phyloP scores from a whole-genome alignment of 495 filamentous ascomycete genomes.

The Talaromyces trachyspermus region DNA sequence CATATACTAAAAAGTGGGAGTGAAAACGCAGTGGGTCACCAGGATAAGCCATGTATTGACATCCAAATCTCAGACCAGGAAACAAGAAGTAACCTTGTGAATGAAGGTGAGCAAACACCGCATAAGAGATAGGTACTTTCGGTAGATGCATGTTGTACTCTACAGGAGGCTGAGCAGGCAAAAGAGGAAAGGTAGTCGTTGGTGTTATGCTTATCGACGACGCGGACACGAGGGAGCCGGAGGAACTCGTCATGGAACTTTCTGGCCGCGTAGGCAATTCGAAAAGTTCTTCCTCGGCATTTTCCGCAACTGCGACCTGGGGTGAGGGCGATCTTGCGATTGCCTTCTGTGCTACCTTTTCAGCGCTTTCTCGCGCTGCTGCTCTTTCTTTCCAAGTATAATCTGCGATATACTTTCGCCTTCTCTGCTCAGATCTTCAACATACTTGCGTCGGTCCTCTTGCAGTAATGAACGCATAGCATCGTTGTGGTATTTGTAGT shows the following conservation, averaged over 20 bases:
- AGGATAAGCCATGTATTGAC: conserved; percentile 88
- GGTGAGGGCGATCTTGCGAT: conserved; percentile 15
- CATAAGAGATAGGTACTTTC: conserved; percentile 42
- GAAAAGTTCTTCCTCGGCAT: conserved; percentile 18
- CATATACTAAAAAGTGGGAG: conserved; percentile 77
- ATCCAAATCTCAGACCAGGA: conserved; percentile 90
- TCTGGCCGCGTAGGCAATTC: conserved; percentile 11
- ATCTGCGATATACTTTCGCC: conserved; percentile 37
- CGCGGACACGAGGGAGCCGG: conserved; percentile 17
- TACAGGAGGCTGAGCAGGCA: conserved; percentile 27
- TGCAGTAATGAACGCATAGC: conserved; percentile 52
- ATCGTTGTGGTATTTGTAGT: conserved; percentile 55
- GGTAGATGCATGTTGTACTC: conserved; percentile 29
- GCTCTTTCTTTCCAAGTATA: conserved; percentile 31
- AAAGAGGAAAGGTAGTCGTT: conserved; percentile 49
- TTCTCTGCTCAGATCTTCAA: conserved; percentile 38
- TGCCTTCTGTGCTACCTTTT: conserved; percentile 36
- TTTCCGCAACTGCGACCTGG: conserved; percentile 24
- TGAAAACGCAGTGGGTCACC: conserved; percentile 94
- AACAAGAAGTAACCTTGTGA: conserved; percentile 74
- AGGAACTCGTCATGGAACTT: conserved; percentile 14
- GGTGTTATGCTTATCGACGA: conserved; percentile 46
- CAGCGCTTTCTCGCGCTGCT: conserved; percentile 30
- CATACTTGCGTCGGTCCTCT: conserved; percentile 41
- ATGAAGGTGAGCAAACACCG: conserved; percentile 62